Base-by-base conservation (phyloP, 2,329 filamentous ascomycete species). In the Penicillium brasilianum region DNA sequence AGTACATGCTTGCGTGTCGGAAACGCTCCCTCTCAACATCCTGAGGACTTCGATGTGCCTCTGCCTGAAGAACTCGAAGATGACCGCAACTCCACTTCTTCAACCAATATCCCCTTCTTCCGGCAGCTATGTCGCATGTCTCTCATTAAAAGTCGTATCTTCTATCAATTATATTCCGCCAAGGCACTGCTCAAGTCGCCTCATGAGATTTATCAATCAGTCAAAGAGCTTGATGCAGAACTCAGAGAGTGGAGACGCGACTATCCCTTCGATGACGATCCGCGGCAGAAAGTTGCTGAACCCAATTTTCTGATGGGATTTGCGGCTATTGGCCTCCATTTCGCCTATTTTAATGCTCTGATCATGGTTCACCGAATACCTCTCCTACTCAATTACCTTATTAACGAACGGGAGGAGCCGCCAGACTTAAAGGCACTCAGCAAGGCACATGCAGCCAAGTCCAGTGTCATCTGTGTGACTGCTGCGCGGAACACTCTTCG, bases 341-440 rank as follows among this genome's bases (percentile, higher is more conserved):
- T 98, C 70, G 89, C 92, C 3, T 98, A 98, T 77, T 97, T 97
- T 81, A 97, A 98, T 77, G 96, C 93, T 67, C 79, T 97, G 55
- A 97, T 93, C 1, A 97, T 95, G 1, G 96, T 97, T 65, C 94
- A 98, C 76, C 91, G 94, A 51, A 96, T 98, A 91, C 95, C 92
- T 46, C 88, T 97, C 37, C 91, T 97, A 69, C 91, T 96, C 72
- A 93, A 93, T 28, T 56, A 92, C 95, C 71, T 97, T 90, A 43
- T 93, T 95, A 60, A 90, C 92, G 74, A 92, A 91, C 4, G 83
- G 93, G 51, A 63, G 18, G 61, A 61, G 20, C 51, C 66, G 20
- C 66, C 62, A 25, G 68, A 68, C 41, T 49, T 64, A 0, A 85
- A 88, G 65, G 90, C 92, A 0, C 80, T 97, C 51, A 96, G 96